phyloP scores from a whole-genome alignment of 2,329 filamentous ascomycete species.

The Fusarium hainanense region DNA sequence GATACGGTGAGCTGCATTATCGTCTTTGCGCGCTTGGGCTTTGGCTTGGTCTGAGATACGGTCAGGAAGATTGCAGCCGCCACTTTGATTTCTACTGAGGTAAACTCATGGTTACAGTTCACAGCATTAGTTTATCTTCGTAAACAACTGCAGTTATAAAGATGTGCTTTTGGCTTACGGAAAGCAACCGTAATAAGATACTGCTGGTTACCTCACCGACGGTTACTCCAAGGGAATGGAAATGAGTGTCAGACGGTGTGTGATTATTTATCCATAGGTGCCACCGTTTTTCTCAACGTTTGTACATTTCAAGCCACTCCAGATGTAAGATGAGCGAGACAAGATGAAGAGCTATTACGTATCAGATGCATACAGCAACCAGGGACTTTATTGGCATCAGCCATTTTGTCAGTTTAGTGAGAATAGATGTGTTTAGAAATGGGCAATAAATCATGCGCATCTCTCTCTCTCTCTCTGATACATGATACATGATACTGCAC shows the following conservation, averaged over 20 bases:
- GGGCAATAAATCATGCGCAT: constrained; percentile 24
- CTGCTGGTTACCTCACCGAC: constrained; percentile 22
- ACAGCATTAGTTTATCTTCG: not conserved
- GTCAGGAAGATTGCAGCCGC: constrained; percentile 25
- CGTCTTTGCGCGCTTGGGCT: constrained; percentile 8
- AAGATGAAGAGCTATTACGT: constrained; percentile 22
- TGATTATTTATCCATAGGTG: constrained; percentile 2
- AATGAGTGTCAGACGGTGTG: constrained; percentile 26
- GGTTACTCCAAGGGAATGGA: constrained; percentile 5
- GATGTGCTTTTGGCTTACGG: not conserved
- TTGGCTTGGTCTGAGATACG: constrained; percentile 26
- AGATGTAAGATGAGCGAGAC: constrained; percentile 7
- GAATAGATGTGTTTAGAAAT: constrained; percentile 6
- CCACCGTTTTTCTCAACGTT: constrained; percentile 26
- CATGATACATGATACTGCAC: constrained; percentile 3
- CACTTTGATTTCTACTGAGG: not conserved
- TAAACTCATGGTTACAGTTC: not conserved
- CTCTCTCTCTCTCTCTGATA: not conserved
- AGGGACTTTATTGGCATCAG: constrained; percentile 26
- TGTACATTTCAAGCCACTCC: constrained; percentile 2
- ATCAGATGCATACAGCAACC: constrained; percentile 17
- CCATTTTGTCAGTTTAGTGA: constrained; percentile 7
- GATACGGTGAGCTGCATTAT: constrained; percentile 30
- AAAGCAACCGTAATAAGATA: not conserved
- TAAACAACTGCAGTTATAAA: not conserved